Base-by-base conservation (phyloP, 192 early-diverging fungal genomes). In the Coemansia sp. region DNA sequence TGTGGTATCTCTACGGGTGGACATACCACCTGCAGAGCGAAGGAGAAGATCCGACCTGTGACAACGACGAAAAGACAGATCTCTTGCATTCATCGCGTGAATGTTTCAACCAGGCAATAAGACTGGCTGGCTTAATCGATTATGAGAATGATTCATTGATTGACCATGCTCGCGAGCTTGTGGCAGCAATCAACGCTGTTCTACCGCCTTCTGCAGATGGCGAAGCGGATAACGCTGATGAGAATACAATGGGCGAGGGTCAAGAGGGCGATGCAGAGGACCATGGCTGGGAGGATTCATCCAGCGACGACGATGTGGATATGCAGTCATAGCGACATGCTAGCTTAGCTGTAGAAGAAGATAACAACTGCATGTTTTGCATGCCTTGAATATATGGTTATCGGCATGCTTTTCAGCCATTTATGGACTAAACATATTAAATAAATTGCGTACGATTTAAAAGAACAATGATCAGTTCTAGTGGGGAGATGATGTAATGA, bases 1-100 rank as follows among this genome's bases (percentile, higher is more conserved):
- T 88, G 41, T 98, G 94, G 93, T 99, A 99, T 78, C 86, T 99
- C 58, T 96, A 91, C 84, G 94, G 95, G 43, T 99, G 93, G 93
- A 89, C 90, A 45, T 95, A 97, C 67, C 92, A 92, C 65, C 85
- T 89, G 84, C 88, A 88, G 56, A 91, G 92, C 72, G 94, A 95
- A 26, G 91, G 94, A 47, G 67, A 77, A 13, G 83, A 87, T 7
- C 7, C 19, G 23, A 67, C 89, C 18, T 86, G 88, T 77, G 40
- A 49, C 19, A 18, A 37, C 73, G 73, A 61, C 18, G 74, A 72
- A 52, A 83, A 67, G 71, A 61, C 37, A 53, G 65, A 68, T 56
- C 47, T 72, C 39, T 65, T 67, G 13, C 58, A 62, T 48, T 75
- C 74, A n/a, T 66, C 84, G 12, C 71, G 68, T 45, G 77, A 81